Percentiles rank a stretch among this genome's conserved stretches.
phyloP scores from a whole-genome alignment of 2,329 filamentous ascomycete genomes.

The Cordyceps farinosa region DNA sequence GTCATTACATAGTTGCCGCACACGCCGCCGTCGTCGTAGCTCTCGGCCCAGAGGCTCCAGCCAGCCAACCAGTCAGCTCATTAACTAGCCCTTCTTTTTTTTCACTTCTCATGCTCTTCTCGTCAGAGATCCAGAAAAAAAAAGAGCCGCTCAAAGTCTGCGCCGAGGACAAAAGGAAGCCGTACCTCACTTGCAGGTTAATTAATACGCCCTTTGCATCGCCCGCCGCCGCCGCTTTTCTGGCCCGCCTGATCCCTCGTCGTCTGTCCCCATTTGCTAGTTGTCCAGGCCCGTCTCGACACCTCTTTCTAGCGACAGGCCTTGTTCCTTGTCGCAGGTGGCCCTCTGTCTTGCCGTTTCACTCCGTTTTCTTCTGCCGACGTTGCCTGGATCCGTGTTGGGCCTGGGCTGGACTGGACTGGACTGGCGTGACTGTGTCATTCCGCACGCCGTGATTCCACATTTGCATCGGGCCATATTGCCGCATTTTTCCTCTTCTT shows the following conservation, averaged over 20 bases:
- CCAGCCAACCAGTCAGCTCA: neutral
- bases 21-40: neutral
- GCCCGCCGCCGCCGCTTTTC: neutral
- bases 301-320: neutral
- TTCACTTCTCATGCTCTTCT: neutral
- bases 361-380: neutral
- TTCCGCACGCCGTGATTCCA: conserved; percentile 10
- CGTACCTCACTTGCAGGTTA: neutral
- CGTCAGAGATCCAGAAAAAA: neutral
- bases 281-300: neutral
- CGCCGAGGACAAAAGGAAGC: no score
- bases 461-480: conserved; percentile 6
- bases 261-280: neutral
- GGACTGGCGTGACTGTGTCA: conserved; percentile 17
- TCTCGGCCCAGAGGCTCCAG: neutral
- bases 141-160: neutral
- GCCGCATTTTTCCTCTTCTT: conserved; percentile 2
- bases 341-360: neutral
- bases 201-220: neutral
- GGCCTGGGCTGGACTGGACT: conserved; percentile 4
- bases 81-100: conserved; percentile 3
- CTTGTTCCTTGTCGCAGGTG: conserved; percentile 12
- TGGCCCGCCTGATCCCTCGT: conserved; percentile 10
- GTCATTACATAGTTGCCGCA: neutral
- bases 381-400: conserved; percentile 1